A percentile compares a stretch with the other conserved stretches of the same genome.
Conservation (phyloP, 805 yeast genomes). For the Hanseniaspora pseudoguilliermondii region DNA sequence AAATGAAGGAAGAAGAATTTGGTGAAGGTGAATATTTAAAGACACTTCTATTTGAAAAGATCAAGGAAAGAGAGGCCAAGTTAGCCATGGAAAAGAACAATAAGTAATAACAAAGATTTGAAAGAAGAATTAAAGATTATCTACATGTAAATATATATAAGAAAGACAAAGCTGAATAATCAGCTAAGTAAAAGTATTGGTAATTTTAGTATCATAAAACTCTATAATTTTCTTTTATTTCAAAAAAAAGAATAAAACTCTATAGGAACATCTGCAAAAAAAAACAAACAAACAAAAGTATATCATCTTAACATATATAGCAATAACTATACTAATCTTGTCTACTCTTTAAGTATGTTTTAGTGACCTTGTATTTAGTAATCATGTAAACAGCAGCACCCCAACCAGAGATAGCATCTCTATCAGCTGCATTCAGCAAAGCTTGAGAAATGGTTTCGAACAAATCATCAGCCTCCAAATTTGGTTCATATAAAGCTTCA, state of each 20-base stretch:
- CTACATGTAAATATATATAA: not conserved
- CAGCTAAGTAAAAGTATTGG: not conserved
- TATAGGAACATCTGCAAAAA: not conserved
- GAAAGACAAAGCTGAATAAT: not conserved
- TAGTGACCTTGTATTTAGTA: constrained; percentile 81
- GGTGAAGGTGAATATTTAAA: constrained; percentile 64
- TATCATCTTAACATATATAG: not conserved
- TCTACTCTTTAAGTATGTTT: constrained; percentile 80
- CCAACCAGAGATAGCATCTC: constrained; percentile 97
- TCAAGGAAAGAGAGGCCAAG: constrained; percentile 26
- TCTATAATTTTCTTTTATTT: too few species aligned
- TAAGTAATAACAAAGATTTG: not conserved
- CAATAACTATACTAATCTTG: constrained; percentile 52
- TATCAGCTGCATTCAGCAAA: constrained; percentile 82
- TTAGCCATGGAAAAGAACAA: constrained; percentile 6
- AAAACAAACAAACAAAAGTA: not conserved
- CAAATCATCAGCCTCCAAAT: constrained; percentile 84
- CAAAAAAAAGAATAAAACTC: not conserved
- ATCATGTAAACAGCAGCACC: constrained; percentile 91
- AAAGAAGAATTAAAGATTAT: not conserved
- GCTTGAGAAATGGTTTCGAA: constrained; percentile 95
- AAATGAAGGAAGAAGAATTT: constrained; percentile 60
- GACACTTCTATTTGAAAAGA: constrained; percentile 47
- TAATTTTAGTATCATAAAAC: not conserved
- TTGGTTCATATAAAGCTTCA: constrained; percentile 88